Evolutionary conservation across 164 flowering plant genomes (phyloP), one percentile per base, ranked within the genome.

Genomic region (Magnolia kwangsiensis): DNA sequence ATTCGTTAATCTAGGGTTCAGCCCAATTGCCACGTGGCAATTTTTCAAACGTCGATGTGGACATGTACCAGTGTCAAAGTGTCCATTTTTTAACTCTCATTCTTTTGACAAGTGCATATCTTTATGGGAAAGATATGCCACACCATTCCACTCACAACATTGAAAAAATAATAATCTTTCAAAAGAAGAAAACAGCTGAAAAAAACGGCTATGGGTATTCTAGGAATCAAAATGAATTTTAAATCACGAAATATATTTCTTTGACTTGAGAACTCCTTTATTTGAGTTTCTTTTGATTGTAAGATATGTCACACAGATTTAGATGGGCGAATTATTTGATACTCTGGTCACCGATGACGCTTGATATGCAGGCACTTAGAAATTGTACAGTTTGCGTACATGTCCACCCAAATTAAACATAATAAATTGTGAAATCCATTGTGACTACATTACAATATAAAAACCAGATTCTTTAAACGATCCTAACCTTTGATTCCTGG

Each of bases 171-270:
- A 13, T 31, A 67, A 67, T 27, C 71, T 67, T 67, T 67, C 45
- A 31, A 27, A 67, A 24, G 50, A 67, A 67, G 71, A 67, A 67
- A 67, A 67, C 71, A 50, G 71, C 71, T 29, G 71, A 67, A 67
- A 50, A 67, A 67, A 67, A 67, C 71, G 71, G 71, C 71, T 29
- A 27, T 67, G 31, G n/a, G 31, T 11, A 24, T 27, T 67, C 50
- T 31, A 67, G 50, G 50, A 67, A 29, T 27, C 8, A 37, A 29
- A 31, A 67, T 13, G n/a, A 19, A 16, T 4, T 27, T 18, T 67
- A 37, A 50, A 67, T 67, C 0, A 67, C 29, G 49, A 67, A 37
- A 27, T 29, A n/a, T 8, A 27, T 67, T 67, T 67, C 18, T 67
- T 67, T 67, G 49, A 67, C 71, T 67, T 65, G 27, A 14, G 68